phyloP scores from a whole-genome alignment of 352 stramenopile genomes.

The Pythium aristosporum region DNA sequence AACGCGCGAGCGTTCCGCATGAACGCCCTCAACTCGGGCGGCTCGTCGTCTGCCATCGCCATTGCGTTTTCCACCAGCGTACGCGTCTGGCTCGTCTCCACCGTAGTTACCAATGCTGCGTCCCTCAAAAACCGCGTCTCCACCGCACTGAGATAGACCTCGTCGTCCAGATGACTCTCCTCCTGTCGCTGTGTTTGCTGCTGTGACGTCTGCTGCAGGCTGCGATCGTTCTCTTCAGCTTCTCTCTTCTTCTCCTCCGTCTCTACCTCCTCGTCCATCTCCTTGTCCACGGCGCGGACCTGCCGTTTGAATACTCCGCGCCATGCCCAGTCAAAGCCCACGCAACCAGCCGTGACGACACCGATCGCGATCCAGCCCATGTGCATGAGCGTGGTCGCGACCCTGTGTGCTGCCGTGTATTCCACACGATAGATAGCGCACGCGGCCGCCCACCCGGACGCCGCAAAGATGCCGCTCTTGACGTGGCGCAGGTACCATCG shows the following conservation, averaged over 20 bases:
- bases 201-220: no score
- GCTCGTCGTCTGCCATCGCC: conserved; percentile 6
- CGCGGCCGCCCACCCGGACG: conserved; percentile 52
- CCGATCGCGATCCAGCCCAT: conserved; percentile 54
- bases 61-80: conserved; percentile 9
- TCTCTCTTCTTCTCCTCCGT: neutral
- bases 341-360: conserved; percentile 11
- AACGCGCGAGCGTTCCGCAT: conserved; percentile 23
- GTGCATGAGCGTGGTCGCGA: conserved; percentile 55
- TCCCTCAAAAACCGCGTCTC: neutral
- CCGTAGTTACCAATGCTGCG: neutral
- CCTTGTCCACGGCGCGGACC: neutral
- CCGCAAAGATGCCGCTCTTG: conserved; percentile 56
- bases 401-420: conserved; percentile 2
- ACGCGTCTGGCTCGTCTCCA: neutral
- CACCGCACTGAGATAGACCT: no score
- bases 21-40: conserved; percentile 26
- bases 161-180: no score
- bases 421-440: conserved; percentile 44
- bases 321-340: no score
- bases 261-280: conserved; percentile 18
- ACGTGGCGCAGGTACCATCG: conserved; percentile 59
- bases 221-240: neutral
- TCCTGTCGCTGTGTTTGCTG: neutral
- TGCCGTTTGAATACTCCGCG: no score